Evolutionary conservation across 257 asterid genomes (phyloP), one percentile per base, ranked within the genome.

Genomic region (Ilex aquifolium): DNA sequence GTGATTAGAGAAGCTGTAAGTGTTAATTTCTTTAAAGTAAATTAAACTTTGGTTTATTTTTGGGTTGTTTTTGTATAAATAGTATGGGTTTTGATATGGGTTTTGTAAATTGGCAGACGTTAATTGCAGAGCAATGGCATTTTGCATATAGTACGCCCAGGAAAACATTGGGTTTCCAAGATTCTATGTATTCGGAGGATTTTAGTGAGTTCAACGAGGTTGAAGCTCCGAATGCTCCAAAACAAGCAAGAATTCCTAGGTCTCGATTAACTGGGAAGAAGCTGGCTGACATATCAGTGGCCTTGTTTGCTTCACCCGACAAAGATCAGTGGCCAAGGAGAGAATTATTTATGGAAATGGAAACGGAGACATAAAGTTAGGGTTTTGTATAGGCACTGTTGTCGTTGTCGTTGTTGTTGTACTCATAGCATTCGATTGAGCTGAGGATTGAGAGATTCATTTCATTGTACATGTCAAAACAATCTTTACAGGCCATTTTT

Each of bases 211-310:
- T n/a, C 29, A 12, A 65, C 2, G 90, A 80, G 27, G 32, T 53
- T 16, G 85, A 75, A 68, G 82, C 83, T 5, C 90, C 90, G 8
- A 78, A 80, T 69, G 94, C 95, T 54, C 96, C 96, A 0, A 88
- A 63, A 53, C 90, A 69, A 32, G 44, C 60, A 0, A 78, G 90
- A 68, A 70, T 57, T 75, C 82, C 74, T 13, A 85, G 77, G 71
- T 50, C 69, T 5, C 65, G 73, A 21, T 59, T 84, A 66, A 63
- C 66, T 42, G 58, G 56, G 2, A 85, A 86, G 82, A 86, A 80
- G 64, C 56, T 88, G 56, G 56, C 76, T 10, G 95, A 66, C 17
- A 71, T 91, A 27, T 75, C 96, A 0, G 83, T 88, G 17, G 74
- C 80, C 48, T 74, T 91, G 61, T 88, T 86, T 70, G 70, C 75